phyloP scores from a whole-genome alignment of 306 rosid genomes.

The Purshia tridentata region DNA sequence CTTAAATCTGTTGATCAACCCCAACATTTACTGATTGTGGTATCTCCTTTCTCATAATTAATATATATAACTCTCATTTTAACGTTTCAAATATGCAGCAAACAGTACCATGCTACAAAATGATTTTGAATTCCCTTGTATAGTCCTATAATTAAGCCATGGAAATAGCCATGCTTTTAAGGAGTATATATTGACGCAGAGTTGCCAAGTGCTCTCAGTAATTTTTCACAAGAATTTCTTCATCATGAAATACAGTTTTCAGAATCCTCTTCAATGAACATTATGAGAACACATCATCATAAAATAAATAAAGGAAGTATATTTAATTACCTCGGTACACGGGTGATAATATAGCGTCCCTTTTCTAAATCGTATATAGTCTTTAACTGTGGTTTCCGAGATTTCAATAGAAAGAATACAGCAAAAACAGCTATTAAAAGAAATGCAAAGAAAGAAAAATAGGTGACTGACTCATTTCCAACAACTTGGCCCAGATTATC shows the following conservation, averaged over 20 bases:
- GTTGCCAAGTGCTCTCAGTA: not conserved
- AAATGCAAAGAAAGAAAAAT: conserved; percentile 48
- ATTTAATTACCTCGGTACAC: conserved; percentile 35
- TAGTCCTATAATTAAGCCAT: not conserved
- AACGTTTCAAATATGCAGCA: not conserved
- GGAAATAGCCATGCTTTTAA: not conserved
- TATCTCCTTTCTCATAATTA: no score
- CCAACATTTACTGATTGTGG: no score
- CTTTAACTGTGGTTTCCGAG: conserved; percentile 49
- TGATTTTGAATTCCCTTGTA: not conserved
- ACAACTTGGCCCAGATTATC: conserved; percentile 33
- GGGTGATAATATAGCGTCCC: conserved; percentile 56
- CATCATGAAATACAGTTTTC: not conserved
- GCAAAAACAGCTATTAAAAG: conserved; percentile 38
- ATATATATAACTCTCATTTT: not conserved
- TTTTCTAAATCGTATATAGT: conserved; percentile 62
- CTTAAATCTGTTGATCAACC: no score
- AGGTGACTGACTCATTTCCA: conserved; percentile 45
- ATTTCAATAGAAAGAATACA: conserved; percentile 37
- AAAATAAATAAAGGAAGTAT: not conserved
- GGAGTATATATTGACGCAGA: not conserved
- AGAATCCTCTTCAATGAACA: not conserved
- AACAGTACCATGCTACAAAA: not conserved
- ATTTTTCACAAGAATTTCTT: not conserved
- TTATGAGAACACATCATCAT: not conserved